phyloP scores from a whole-genome alignment of 2,329 filamentous ascomycete genomes.

The Scleromitrula shiraiana region DNA sequence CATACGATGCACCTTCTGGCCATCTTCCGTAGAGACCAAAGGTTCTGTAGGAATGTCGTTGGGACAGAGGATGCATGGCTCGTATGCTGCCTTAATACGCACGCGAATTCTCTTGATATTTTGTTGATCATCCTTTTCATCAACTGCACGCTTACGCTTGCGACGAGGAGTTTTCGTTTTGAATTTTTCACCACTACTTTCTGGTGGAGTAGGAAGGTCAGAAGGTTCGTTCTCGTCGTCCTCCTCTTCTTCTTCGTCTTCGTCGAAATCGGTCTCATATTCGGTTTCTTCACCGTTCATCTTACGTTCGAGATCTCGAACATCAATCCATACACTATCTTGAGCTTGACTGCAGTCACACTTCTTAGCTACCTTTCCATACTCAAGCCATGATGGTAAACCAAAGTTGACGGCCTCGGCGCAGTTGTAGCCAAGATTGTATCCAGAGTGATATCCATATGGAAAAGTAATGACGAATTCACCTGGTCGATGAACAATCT shows the following conservation, averaged over 20 bases:
- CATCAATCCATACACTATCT: slow-evolving; percentile 97
- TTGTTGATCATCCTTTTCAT: slow-evolving; percentile 32
- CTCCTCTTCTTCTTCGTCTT: slow-evolving; percentile 60
- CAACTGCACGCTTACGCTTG: slow-evolving; percentile 60
- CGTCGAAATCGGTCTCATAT: slow-evolving; percentile 69
- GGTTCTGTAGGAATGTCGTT: slow-evolving; percentile 78
- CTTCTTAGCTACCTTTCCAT: slow-evolving; percentile 91
- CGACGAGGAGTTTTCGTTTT: slow-evolving; percentile 40
- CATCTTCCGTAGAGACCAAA: slow-evolving; percentile 81
- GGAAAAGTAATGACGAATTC: slow-evolving; percentile 98
- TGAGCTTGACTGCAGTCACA: slow-evolving; percentile 92
- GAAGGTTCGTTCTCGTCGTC: slow-evolving; percentile 53
- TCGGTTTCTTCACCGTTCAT: slow-evolving; percentile 82
- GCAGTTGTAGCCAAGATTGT: slow-evolving; percentile 97
- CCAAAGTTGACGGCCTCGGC: slow-evolving; percentile 98
- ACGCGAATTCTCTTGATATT: slow-evolving; percentile 68
- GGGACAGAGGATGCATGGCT: slow-evolving; percentile 86
- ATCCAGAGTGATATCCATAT: slow-evolving; percentile 96
- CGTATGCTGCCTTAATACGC: slow-evolving; percentile 59
- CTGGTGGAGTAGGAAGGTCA: slow-evolving; percentile 70
- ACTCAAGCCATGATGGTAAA: slow-evolving; percentile 88
- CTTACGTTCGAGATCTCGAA: slow-evolving; percentile 91
- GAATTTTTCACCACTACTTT: slow-evolving; percentile 59
- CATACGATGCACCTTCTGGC: slow-evolving; percentile 75
- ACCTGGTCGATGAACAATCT: slow-evolving; percentile 87